These are phyloP conservation scores for Suillus weaverae DNA, from an alignment of 768 basidiomycete genomes.

Conservation along the genomic window DNA sequence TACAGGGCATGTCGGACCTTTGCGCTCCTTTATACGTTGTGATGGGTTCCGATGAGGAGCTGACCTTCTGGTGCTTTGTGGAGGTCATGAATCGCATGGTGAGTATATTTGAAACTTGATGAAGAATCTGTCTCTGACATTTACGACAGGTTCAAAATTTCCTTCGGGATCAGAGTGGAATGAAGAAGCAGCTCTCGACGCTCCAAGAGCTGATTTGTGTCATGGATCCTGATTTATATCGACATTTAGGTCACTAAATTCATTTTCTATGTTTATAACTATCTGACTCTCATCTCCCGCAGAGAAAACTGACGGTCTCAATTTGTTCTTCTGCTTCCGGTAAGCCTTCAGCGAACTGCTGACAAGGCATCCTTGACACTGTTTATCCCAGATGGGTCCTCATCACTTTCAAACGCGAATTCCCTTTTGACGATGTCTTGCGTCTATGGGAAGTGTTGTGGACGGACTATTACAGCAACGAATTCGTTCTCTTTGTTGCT, in stretches of 20 bases:
- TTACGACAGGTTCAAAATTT: conserved; percentile 84
- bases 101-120: conserved; percentile 25
- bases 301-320: conserved; percentile 88
- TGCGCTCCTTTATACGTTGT: conserved; percentile 93
- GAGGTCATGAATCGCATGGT: conserved; percentile 96
- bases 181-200: conserved; percentile 90
- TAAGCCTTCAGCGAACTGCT: conserved; percentile 36
- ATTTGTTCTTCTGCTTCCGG: conserved; percentile 98
- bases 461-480: conserved; percentile 87
- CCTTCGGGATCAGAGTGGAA: conserved; percentile 93
- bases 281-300: conserved; percentile 22
- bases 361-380: neutral
- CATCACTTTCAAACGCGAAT: conserved; percentile 96
- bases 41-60: conserved; percentile 82
- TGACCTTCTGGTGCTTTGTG: conserved; percentile 97
- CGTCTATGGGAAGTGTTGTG: conserved; percentile 92
- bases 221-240: conserved; percentile 96
- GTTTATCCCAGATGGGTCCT: conserved; percentile 71
- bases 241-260: conserved; percentile 66
- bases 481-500: conserved; percentile 92
- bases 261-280: neutral
- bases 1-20: conserved; percentile 98
- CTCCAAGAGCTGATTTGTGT: conserved; percentile 87
- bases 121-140: conserved; percentile 8
- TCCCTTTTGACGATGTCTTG: conserved; percentile 87